phyloP scores from a whole-genome alignment of 805 yeast species.

The Candida methanosorbosa region DNA sequence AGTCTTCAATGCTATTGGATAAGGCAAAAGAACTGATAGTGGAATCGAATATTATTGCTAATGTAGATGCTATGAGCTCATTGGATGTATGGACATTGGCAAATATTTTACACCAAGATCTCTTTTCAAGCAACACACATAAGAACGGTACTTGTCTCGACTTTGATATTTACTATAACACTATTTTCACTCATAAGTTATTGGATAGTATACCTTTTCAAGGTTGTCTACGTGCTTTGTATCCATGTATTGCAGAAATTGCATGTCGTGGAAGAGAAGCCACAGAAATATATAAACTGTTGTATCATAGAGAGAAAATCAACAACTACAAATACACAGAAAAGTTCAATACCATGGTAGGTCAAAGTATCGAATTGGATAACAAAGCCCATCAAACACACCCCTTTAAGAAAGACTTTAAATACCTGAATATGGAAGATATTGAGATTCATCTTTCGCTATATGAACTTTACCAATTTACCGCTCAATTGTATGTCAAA shows the following conservation, averaged over 20 bases:
- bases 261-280: background rate
- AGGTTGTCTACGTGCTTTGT: slow-evolving; percentile 1
- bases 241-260: background rate
- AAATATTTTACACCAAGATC: background rate
- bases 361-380: background rate
- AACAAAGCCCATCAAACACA: background rate
- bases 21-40: background rate
- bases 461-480: slow-evolving; percentile 19
- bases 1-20: background rate
- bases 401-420: slow-evolving; percentile 1
- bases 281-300: background rate
- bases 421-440: slow-evolving; percentile 5
- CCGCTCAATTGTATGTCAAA: slow-evolving; percentile 5
- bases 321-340: slow-evolving; percentile 2
- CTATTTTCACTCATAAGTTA: background rate
- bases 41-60: background rate
- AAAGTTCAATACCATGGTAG: background rate
- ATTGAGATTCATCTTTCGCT: slow-evolving; percentile 18
- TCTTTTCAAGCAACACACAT: background rate
- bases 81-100: background rate
- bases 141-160: too few relatives aligned
- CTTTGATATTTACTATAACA: background rate
- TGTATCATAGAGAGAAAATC: slow-evolving; percentile 1
- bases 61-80: background rate
- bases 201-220: slow-evolving; percentile 1